phyloP scores from a whole-genome alignment of 768 basidiomycete genomes.

The Lentinula detonsa region DNA sequence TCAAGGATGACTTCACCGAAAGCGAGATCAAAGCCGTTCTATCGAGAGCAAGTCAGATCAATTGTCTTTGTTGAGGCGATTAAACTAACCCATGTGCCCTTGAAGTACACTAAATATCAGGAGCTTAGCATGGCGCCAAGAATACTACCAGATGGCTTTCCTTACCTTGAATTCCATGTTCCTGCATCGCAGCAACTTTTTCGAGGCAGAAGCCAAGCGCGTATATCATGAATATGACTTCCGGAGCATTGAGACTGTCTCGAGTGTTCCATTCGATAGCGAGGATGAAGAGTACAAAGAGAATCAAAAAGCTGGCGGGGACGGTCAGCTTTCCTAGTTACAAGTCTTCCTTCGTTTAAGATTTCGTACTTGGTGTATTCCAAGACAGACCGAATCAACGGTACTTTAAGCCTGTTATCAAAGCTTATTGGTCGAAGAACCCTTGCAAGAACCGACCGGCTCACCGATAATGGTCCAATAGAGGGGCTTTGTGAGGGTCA shows the following conservation, averaged over 20 bases:
- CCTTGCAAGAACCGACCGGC: slow-evolving; percentile 11
- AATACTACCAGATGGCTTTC: neutral
- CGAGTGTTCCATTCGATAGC: slow-evolving; percentile 71
- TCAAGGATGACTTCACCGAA: slow-evolving; percentile 51
- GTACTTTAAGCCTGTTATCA: slow-evolving; percentile 73
- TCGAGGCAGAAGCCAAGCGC: slow-evolving; percentile 83
- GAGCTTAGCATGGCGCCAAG: neutral
- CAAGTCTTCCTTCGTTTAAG: neutral
- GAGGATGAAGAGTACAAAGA: slow-evolving; percentile 74
- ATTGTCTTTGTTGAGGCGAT: neutral
- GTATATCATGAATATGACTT: slow-evolving; percentile 75
- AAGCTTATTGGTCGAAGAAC: neutral
- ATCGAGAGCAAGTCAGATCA: slow-evolving; percentile 6
- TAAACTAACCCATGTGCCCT: slow-evolving; percentile 69
- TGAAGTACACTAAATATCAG: slow-evolving; percentile 59
- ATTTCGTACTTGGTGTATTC: slow-evolving; percentile 75
- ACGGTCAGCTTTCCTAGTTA: neutral
- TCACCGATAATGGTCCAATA: slow-evolving; percentile 94
- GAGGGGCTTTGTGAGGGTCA: slow-evolving; percentile 87
- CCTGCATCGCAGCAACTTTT: slow-evolving; percentile 92
- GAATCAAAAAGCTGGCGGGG: slow-evolving; percentile 58
- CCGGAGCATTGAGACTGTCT: slow-evolving; percentile 56
- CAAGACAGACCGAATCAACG: slow-evolving; percentile 82
- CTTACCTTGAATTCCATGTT: slow-evolving; percentile 85
- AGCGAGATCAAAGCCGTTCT: slow-evolving; percentile 93